These are phyloP conservation scores for Ophiocordyceps australis DNA, from an alignment of 2,329 filamentous ascomycete genomes.

Conservation along the genomic window DNA sequence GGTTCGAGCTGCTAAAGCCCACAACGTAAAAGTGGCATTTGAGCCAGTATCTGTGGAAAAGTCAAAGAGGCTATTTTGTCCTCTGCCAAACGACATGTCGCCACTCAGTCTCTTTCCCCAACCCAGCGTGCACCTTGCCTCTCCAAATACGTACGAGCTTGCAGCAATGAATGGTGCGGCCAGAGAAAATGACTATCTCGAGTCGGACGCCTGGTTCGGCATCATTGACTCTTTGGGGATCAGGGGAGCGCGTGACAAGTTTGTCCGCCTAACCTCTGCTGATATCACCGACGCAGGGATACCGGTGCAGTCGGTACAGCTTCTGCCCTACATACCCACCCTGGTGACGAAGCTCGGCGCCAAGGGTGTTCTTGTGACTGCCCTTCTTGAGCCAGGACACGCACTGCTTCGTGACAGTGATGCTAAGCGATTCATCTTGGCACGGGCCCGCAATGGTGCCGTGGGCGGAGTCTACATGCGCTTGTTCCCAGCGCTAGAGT, in stretches of 20 bases:
- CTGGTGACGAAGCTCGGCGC: conserved; percentile 71
- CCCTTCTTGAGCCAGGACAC: conserved; percentile 50
- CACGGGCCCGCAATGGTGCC: conserved; percentile 33
- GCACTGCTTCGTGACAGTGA: conserved; percentile 42
- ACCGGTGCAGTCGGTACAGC: conserved; percentile 65
- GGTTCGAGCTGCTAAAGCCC: conserved; percentile 39
- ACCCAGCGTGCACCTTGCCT: conserved; percentile 52
- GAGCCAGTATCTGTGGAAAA: conserved; percentile 83
- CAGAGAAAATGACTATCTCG: conserved; percentile 46
- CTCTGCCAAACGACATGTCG: conserved; percentile 15
- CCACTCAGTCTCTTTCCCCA: conserved; percentile 35
- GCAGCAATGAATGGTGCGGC: conserved; percentile 61
- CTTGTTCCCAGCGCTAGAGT: conserved; percentile 46
- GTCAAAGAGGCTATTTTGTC: conserved; percentile 47
- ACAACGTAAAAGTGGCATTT: conserved; percentile 48
- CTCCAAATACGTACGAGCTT: conserved; percentile 74
- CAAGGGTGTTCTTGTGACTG: conserved; percentile 58
- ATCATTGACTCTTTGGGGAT: conserved; percentile 68
- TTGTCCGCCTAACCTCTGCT: conserved; percentile 47
- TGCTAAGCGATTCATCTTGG: conserved; percentile 53
- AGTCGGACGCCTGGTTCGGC: conserved; percentile 56
- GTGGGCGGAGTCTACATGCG: conserved; percentile 72
- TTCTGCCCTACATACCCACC: conserved; percentile 75
- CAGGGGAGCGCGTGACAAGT: conserved; percentile 51
- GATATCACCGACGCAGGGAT: conserved; percentile 63